Evolutionary conservation across 208 protist genomes (phyloP), one percentile per base, ranked within the genome.

Genomic region (Leishmania tropica): DNA sequence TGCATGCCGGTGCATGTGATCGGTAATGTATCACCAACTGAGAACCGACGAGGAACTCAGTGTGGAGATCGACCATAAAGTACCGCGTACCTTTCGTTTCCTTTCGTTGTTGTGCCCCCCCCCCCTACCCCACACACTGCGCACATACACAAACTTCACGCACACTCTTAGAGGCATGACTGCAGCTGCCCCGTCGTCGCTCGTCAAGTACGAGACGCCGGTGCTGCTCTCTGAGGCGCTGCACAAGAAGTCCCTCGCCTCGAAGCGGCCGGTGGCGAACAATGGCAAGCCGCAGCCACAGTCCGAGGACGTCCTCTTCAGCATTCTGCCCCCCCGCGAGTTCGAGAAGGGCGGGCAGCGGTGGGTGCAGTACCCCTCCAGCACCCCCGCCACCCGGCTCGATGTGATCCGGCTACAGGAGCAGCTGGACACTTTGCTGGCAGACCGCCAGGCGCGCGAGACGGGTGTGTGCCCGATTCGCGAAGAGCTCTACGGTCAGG

Each of bases 381-480:
- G 92, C 86, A 97, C 91, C 1, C 94, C 96, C 0, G 96, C 96
- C 24, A 98, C 96, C 19, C 94, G 93, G 13, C 85, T 97, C 28
- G 96, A 98, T 80, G 96, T 97, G n/a, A 95, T 97, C 37, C 93
- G 95, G 72, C 81, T 98, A 47, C 98, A 99, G 88, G 98, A 99
- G 85, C 88, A 92, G 53, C 90, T 99, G 0, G 99, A 99, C 83
- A 54, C 90, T 53, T 71, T 95, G 31, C 89, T 99, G 24, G 90
- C 98, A 81, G 90, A 99, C 84, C 92, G 98, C 28, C 94, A 99
- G 86, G 99, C 99, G 2, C 89, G 99, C 3, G 99, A 99, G 81
- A 99, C 92, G 11, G 99, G 99, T 42, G 98, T 99, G 76, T 99
- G 99, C 86, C 98, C 99, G 3, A 97, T 99, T 13, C 90, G 99